phyloP scores from a whole-genome alignment of 2,329 filamentous ascomycete species.

The Paraphaeosphaeria minitans region DNA sequence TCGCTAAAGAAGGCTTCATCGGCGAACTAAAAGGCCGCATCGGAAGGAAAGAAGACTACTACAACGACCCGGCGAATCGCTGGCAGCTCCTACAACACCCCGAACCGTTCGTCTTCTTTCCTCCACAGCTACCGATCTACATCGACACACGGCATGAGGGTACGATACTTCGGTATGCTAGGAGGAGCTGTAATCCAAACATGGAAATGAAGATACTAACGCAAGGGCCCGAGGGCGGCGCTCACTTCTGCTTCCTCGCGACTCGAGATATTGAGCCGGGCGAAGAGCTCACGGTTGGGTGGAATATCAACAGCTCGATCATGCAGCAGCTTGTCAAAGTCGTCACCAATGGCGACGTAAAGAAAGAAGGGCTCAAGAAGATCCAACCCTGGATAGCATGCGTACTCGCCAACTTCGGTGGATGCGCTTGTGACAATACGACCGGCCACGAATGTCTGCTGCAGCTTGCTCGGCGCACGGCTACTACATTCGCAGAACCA shows the following conservation, averaged over 20 bases:
- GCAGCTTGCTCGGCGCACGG: slow-evolving; percentile 42
- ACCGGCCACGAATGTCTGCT: slow-evolving; percentile 44
- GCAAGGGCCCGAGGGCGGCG: slow-evolving; percentile 67
- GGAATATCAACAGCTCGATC: slow-evolving; percentile 55
- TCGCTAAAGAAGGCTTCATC: slow-evolving; percentile 61
- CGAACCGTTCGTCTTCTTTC: slow-evolving; percentile 66
- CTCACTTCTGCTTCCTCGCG: slow-evolving; percentile 92
- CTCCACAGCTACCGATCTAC: slow-evolving; percentile 84
- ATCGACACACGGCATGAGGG: slow-evolving; percentile 91
- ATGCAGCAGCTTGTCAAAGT: slow-evolving; percentile 66
- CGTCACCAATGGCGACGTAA: slow-evolving; percentile 64
- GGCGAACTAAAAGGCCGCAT: slow-evolving; percentile 72
- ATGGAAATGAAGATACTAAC: slow-evolving; percentile 86
- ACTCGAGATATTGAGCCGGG: slow-evolving; percentile 75
- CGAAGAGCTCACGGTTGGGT: slow-evolving; percentile 71
- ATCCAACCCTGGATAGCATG: slow-evolving; percentile 69
- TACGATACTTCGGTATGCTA: slow-evolving; percentile 83
- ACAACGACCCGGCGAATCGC: slow-evolving; percentile 51
- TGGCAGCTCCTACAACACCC: slow-evolving; percentile 56
- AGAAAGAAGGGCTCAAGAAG: slow-evolving; percentile 63
- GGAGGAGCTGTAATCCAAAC: slow-evolving; percentile 90
- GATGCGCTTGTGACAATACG: slow-evolving; percentile 70
- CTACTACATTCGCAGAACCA: slow-evolving; percentile 31
- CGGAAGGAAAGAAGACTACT: slow-evolving; percentile 55
- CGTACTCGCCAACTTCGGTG: slow-evolving; percentile 77